Evolutionary conservation across 1,284 basidiomycete genomes (phyloP).

Genomic region (Ganoderma boninense): DNA sequence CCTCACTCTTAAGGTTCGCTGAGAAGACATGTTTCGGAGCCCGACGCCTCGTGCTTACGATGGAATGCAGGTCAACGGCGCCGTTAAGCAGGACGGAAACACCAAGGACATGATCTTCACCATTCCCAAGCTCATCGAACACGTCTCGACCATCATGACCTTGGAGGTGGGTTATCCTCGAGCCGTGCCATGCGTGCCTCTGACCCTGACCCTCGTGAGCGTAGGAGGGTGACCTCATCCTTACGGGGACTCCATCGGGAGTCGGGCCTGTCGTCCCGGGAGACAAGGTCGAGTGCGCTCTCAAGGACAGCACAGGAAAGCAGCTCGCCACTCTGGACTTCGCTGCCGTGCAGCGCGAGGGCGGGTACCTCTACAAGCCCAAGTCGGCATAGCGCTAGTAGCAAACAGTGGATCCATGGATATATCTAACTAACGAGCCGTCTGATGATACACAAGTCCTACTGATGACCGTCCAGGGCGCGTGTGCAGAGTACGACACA

Average conservation of each 20-base stretch:
- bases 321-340: constrained; percentile 73
- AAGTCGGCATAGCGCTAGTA: constrained; percentile 7
- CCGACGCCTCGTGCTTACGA: not conserved
- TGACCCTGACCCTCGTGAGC: not conserved
- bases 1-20: constrained; percentile 74
- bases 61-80: constrained; percentile 77
- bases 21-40: constrained; percentile 8
- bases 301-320: constrained; percentile 70
- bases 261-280: constrained; percentile 84
- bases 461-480: constrained; percentile 11
- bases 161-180: constrained; percentile 72
- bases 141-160: constrained; percentile 95
- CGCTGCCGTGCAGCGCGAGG: constrained; percentile 69
- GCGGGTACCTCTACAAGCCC: constrained; percentile 67
- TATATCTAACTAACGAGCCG: constrained; percentile 21
- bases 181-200: not conserved
- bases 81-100: constrained; percentile 84
- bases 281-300: constrained; percentile 81
- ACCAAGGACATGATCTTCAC: constrained; percentile 94
- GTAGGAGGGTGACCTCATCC: constrained; percentile 88
- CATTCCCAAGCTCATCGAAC: constrained; percentile 90
- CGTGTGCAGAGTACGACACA: constrained; percentile 1
- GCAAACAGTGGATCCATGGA: constrained; percentile 8
- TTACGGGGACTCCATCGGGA: constrained; percentile 92
- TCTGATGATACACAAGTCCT: constrained; percentile 20